These are phyloP conservation scores for Starmerella bombicola DNA, from an alignment of 805 yeast species.

Conservation along the genomic window DNA sequence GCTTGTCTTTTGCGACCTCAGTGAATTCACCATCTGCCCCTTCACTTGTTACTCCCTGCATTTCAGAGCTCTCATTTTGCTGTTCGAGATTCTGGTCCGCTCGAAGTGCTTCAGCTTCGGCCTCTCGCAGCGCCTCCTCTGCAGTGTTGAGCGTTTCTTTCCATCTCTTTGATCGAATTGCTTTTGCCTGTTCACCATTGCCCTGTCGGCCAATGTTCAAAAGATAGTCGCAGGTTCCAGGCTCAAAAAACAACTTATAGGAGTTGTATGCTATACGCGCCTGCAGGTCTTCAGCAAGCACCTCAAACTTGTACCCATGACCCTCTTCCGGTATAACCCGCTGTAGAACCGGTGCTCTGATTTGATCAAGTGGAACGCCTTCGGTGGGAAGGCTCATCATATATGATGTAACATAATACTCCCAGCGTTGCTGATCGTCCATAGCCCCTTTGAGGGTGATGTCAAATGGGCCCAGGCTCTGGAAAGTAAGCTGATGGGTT, in stretches of 20 bases:
- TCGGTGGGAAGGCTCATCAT: slow-evolving; percentile 95
- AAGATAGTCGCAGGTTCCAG: slow-evolving; percentile 66
- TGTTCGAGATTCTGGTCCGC: background rate
- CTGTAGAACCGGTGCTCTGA: slow-evolving; percentile 68
- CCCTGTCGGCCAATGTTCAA: slow-evolving; percentile 11
- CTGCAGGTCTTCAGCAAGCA: slow-evolving; percentile 54
- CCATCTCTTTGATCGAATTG: slow-evolving; percentile 17
- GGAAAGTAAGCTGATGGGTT: slow-evolving; percentile 47
- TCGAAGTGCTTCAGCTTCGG: slow-evolving; percentile 1
- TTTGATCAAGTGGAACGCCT: slow-evolving; percentile 68
- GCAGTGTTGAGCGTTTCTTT: slow-evolving; percentile 10
- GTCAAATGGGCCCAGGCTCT: slow-evolving; percentile 79
- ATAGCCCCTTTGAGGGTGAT: slow-evolving; percentile 62
- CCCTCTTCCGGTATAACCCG: slow-evolving; percentile 27
- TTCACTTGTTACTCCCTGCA: background rate
- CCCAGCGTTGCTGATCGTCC: slow-evolving; percentile 72
- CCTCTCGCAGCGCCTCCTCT: slow-evolving; percentile 16
- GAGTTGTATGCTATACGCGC: slow-evolving; percentile 70
- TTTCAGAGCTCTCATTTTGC: background rate
- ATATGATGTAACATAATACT: slow-evolving; percentile 84
- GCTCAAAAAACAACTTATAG: slow-evolving; percentile 69
- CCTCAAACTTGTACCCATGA: slow-evolving; percentile 34
- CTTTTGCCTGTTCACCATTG: slow-evolving; percentile 6
- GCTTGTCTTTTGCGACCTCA: background rate
- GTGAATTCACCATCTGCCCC: background rate